Conservation (phyloP, 768 basidiomycete genomes). For the Panellus pusillus region DNA sequence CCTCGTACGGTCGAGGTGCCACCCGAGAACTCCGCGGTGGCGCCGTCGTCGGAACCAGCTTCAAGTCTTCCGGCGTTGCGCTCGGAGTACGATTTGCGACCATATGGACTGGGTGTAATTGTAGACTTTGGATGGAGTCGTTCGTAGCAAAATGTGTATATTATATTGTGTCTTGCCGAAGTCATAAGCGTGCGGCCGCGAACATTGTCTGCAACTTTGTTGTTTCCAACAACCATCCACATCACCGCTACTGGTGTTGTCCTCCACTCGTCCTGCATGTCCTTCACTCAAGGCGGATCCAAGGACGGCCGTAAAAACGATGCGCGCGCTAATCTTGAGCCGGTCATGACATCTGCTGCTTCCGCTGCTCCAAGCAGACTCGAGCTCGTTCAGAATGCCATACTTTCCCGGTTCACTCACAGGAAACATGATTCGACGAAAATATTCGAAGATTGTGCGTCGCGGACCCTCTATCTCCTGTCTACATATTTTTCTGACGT, state of each 20-base stretch:
- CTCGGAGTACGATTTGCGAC: constrained; percentile 68
- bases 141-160: constrained; percentile 12
- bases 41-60: constrained; percentile 20
- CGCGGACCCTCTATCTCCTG: not conserved
- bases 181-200: not conserved
- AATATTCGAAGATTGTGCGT: constrained; percentile 75
- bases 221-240: constrained; percentile 13
- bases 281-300: constrained; percentile 34
- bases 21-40: constrained; percentile 6
- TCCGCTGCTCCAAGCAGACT: constrained; percentile 47
- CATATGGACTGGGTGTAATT: constrained; percentile 69
- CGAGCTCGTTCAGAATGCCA: constrained; percentile 64
- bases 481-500: not conserved
- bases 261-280: constrained; percentile 30
- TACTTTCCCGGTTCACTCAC: constrained; percentile 70
- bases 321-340: constrained; percentile 39
- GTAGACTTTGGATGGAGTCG: constrained; percentile 74
- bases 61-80: constrained; percentile 33
- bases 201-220: not conserved
- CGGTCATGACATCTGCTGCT: constrained; percentile 34
- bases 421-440: constrained; percentile 68
- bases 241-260: not conserved
- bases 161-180: constrained; percentile 5
- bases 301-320: constrained; percentile 38
- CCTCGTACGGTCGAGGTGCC: not conserved